Percentiles rank a stretch among this genome's conserved stretches.
Evolutionary conservation across 2,329 filamentous ascomycete genomes (phyloP).

Genomic region (Talaromyces atroroseus): DNA sequence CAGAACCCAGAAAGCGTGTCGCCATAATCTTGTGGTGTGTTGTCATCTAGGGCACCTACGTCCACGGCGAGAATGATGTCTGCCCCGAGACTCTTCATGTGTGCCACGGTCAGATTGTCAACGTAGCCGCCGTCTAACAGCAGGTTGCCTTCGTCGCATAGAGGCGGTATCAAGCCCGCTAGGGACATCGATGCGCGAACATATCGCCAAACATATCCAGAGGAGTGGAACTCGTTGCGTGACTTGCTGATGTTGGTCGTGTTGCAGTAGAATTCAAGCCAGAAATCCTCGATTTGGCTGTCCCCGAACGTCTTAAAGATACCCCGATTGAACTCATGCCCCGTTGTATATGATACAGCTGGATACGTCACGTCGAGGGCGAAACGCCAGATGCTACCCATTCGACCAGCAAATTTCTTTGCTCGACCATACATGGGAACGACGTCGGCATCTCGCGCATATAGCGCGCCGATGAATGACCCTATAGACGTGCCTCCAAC

Average conservation of each 20-base stretch:
- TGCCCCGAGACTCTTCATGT: slow-evolving; percentile 92
- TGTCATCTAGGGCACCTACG: slow-evolving; percentile 86
- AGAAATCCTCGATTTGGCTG: slow-evolving; percentile 97
- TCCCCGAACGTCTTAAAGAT: slow-evolving; percentile 99
- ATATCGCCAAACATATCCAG: slow-evolving; percentile 96
- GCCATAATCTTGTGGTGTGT: slow-evolving; percentile 85
- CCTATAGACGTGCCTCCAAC: slow-evolving; percentile 95
- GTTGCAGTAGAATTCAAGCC: slow-evolving; percentile 98
- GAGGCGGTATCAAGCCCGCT: slow-evolving; percentile 81
- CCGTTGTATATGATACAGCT: slow-evolving; percentile 93
- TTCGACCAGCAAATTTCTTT: slow-evolving; percentile 97
- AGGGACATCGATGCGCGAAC: slow-evolving; percentile 95
- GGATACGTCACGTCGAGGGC: slow-evolving; percentile 94
- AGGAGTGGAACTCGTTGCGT: slow-evolving; percentile 85
- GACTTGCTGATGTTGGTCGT: slow-evolving; percentile 98
- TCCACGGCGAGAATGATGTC: slow-evolving; percentile 95
- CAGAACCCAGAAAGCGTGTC: slow-evolving; percentile 93
- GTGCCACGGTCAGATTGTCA: slow-evolving; percentile 91
- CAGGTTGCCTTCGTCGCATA: slow-evolving; percentile 97
- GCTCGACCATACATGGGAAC: slow-evolving; percentile 95
- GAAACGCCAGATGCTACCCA: slow-evolving; percentile 99
- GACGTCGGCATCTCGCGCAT: slow-evolving; percentile 91
- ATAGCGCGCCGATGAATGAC: slow-evolving; percentile 88
- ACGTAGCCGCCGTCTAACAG: slow-evolving; percentile 93
- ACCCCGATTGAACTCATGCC: slow-evolving; percentile 96